Evolutionary conservation across 2,329 filamentous ascomycete species (phyloP).

Genomic region (Bertia moriformis): DNA sequence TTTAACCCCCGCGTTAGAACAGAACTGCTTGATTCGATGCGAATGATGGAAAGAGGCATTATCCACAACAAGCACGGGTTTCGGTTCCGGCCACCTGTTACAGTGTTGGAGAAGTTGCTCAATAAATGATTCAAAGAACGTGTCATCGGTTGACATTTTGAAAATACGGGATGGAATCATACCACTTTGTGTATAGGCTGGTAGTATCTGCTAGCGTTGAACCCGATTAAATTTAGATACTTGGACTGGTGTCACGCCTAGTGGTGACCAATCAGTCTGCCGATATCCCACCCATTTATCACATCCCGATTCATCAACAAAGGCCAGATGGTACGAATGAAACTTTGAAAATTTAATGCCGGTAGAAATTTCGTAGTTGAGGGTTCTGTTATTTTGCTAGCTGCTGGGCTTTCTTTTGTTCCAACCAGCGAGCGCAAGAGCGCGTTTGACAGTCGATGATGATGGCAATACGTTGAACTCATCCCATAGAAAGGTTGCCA

Average conservation of each 20-base stretch:
- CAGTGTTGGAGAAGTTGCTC: conserved; percentile 15
- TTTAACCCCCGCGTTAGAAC: conserved; percentile 4
- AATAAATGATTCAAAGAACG: conserved; percentile 6
- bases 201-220: conserved; percentile 1
- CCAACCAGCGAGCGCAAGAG: not conserved
- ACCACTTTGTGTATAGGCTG: not conserved
- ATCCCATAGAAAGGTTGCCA: conserved; percentile 3
- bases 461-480: conserved; percentile 1
- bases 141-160: not conserved
- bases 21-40: conserved; percentile 12
- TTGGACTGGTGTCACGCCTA: not conserved
- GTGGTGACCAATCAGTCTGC: not conserved
- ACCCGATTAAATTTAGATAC: not conserved
- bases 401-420: not conserved
- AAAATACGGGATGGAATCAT: not conserved
- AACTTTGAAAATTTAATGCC: not conserved
- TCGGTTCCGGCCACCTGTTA: conserved; percentile 14
- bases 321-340: conserved; percentile 2
- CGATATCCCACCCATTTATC: not conserved
- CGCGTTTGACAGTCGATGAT: not conserved
- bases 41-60: conserved; percentile 15
- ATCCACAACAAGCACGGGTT: conserved; percentile 19
- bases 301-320: conserved; percentile 3
- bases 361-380: not conserved
- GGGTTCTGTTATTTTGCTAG: not conserved